phyloP scores from a whole-genome alignment of 1,139 yeast genomes.

The Blastobotrys proliferans region DNA sequence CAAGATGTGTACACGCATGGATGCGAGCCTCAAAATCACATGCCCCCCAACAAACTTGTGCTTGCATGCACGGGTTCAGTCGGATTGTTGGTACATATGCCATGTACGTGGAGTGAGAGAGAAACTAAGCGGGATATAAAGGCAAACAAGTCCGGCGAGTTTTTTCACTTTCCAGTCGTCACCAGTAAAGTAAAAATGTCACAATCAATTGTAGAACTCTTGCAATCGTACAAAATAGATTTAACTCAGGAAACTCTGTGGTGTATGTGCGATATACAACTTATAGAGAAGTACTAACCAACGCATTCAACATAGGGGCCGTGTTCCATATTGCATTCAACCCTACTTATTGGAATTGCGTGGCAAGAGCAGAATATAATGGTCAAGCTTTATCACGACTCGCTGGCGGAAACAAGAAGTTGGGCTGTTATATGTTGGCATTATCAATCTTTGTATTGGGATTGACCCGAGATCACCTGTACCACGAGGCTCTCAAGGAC shows the following conservation, averaged over 20 bases:
- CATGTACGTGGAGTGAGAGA: too few species aligned
- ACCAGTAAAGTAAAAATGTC: too few species aligned
- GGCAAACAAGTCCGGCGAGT: too few species aligned
- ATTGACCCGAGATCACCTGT: constrained; percentile 71
- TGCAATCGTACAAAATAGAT: constrained; percentile 17
- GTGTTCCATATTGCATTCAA: constrained; percentile 68
- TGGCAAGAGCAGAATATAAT: constrained; percentile 79
- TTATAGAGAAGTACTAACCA: constrained; percentile 5
- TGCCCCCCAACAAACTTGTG: too few species aligned
- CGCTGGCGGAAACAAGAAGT: constrained; percentile 59
- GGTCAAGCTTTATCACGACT: constrained; percentile 70
- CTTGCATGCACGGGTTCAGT: too few species aligned
- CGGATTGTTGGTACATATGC: too few species aligned
- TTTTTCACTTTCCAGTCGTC: too few species aligned
- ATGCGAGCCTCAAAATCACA: too few species aligned
- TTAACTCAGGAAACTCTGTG: constrained; percentile 19
- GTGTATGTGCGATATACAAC: constrained; percentile 16
- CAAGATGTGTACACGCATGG: too few species aligned
- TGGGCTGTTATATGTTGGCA: constrained; percentile 84
- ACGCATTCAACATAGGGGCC: constrained; percentile 12
- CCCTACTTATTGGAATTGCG: constrained; percentile 93
- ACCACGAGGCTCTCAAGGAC: constrained; percentile 60
- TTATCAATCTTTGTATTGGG: constrained; percentile 79
- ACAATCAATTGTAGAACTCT: not conserved
- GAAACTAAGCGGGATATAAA: too few species aligned